Conservation (phyloP, 768 basidiomycete species). For the Tricholoma flavovirens region DNA sequence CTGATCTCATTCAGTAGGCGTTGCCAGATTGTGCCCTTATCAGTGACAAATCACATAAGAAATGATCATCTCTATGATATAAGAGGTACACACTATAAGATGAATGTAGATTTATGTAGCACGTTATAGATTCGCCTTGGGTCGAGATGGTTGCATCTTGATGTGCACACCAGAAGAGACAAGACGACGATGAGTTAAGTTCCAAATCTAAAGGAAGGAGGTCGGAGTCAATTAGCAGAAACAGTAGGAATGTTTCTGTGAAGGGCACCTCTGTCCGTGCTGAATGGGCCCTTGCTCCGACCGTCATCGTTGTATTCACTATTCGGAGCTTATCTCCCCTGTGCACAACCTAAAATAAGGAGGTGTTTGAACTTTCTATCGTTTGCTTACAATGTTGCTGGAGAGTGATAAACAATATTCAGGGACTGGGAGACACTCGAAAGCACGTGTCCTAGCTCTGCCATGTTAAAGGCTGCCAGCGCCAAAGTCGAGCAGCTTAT, state of each 20-base stretch:
- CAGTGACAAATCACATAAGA: no score
- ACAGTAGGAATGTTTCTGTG: neutral
- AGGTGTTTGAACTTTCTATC: neutral
- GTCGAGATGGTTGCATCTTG: conserved; percentile 45
- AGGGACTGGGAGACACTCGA: conserved; percentile 45
- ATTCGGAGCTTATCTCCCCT: conserved; percentile 49
- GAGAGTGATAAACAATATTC: conserved; percentile 51
- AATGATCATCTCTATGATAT: no score
- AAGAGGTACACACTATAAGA: no score
- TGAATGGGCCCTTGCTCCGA: conserved; percentile 42
- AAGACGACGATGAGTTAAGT: conserved; percentile 42
- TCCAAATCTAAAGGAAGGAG: conserved; percentile 44
- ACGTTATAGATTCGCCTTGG: conserved; percentile 22
- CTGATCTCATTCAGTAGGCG: no score
- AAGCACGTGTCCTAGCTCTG: conserved; percentile 17
- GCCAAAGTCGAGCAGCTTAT: conserved; percentile 47
- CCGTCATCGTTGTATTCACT: conserved; percentile 44
- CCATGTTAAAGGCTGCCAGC: conserved; percentile 30
- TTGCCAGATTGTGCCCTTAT: no score
- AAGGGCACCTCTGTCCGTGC: conserved; percentile 43
- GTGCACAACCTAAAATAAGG: neutral
- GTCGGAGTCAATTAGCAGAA: neutral
- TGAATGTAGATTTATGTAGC: neutral
- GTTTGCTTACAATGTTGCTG: conserved; percentile 39
- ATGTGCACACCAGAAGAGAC: conserved; percentile 51